A percentile compares a stretch with the other conserved stretches of the same genome.
phyloP scores from a whole-genome alignment of 345 rosid genomes.

The Geranium rotundifolium region DNA sequence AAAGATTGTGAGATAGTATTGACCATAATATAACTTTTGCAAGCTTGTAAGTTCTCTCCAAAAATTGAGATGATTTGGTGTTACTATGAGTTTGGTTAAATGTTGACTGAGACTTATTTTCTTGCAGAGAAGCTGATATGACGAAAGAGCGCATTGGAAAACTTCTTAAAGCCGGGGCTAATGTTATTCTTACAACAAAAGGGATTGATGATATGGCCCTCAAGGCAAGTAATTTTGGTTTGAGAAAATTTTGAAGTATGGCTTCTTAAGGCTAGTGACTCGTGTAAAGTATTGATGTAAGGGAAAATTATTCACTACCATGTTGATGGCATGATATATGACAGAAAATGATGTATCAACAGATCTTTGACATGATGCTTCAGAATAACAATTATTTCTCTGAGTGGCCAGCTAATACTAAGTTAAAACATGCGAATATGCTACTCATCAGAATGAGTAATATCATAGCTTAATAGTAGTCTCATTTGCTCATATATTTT shows the following conservation, averaged over 20 bases:
- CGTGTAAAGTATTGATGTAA: neutral
- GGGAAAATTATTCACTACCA: neutral
- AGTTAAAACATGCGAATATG: neutral
- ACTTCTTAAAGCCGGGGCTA: constrained; percentile 93
- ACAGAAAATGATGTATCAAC: no score
- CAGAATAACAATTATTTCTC: no score
- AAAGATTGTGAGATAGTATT: no score
- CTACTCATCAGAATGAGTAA: neutral
- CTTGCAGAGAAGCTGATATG: constrained; percentile 85
- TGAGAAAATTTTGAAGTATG: no score
- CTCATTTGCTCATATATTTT: no score
- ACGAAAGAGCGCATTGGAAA: constrained; percentile 92
- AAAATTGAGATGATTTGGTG: neutral
- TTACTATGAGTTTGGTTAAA: neutral
- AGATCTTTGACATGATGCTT: neutral
- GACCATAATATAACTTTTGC: neutral
- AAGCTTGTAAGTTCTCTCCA: neutral
- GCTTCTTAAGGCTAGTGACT: neutral
- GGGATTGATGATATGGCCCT: constrained; percentile 99
- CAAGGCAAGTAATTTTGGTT: constrained; percentile 30
- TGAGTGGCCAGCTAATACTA: neutral
- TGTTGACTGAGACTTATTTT: neutral
- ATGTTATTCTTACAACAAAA: constrained; percentile 87
- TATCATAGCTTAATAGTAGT: neutral
- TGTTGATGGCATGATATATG: neutral